These are phyloP conservation scores for Lachancea kluyveri DNA, from an alignment of 805 yeast species.

Conservation along the genomic window DNA sequence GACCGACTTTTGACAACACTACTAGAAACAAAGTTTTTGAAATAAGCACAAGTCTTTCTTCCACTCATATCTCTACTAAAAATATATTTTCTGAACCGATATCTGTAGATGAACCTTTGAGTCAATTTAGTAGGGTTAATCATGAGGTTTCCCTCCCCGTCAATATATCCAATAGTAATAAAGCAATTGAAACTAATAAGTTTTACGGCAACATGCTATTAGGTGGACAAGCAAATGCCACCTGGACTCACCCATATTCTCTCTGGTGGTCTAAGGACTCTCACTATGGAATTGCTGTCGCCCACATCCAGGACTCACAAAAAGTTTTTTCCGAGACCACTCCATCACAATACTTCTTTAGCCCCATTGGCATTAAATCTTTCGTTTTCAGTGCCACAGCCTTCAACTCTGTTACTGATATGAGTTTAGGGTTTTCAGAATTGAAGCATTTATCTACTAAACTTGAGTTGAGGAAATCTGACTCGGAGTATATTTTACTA, in stretches of 20 bases:
- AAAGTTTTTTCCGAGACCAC: conserved; percentile 59
- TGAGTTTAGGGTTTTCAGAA: conserved; percentile 24
- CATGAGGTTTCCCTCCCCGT: conserved; percentile 27
- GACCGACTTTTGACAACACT: no score
- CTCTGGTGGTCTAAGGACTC: conserved; percentile 56
- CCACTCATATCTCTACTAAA: conserved; percentile 2
- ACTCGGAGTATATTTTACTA: conserved; percentile 37
- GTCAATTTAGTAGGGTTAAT: conserved; percentile 39
- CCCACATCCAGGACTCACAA: conserved; percentile 54
- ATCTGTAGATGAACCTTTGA: conserved; percentile 37
- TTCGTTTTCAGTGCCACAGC: conserved; percentile 45
- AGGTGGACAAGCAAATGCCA: conserved; percentile 59
- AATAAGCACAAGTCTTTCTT: conserved; percentile 4
- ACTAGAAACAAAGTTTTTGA: conserved; percentile 1
- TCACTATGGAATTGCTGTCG: conserved; percentile 56
- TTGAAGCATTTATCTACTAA: conserved; percentile 33
- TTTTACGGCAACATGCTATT: conserved; percentile 70
- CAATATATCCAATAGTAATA: conserved; percentile 12
- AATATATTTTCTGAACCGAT: conserved; percentile 27
- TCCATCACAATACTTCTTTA: conserved; percentile 58
- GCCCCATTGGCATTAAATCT: conserved; percentile 61
- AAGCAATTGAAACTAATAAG: conserved; percentile 67
- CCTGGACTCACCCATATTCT: conserved; percentile 80
- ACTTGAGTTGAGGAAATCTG: conserved; percentile 21
- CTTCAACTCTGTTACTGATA: conserved; percentile 26